Base-by-base conservation (phyloP, 768 basidiomycete species). In the Leucosporidium creatinivorum region DNA sequence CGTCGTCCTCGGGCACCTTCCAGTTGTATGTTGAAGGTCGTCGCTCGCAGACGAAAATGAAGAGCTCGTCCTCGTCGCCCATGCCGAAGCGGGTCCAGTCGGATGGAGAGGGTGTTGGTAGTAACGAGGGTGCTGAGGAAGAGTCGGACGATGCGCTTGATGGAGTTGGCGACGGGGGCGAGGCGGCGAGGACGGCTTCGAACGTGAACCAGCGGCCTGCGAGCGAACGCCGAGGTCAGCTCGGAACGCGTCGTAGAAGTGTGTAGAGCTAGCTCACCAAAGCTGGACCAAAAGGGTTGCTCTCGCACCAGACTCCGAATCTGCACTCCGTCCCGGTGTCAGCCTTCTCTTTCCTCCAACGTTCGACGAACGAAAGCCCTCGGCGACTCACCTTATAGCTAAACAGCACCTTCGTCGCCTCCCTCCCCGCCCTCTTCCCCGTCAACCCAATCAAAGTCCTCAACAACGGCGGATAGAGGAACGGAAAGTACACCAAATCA, bases 401-500 rank as follows among this genome's bases (percentile, higher is more conserved):
- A 31, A 67, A 73, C 67, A 47, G 63, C 62, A 50, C 65, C 70
- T 12, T 58, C 58, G 23, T 66, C 68, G 52, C 69, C 66, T 68
- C 82, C 84, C 0, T 82, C 23, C 57, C 31, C n/a, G 21, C 30
- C 5, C 19, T 79, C 7, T 80, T 80, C 1, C 86, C 84, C 0
- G 91, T 86, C 26, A 93, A 80, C 26, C 87, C 83, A 4, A 94
- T 79, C 18, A 93, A 81, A 3, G 87, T 85, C 3, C 86, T 84
- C 25, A 93, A 79, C 23, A 93, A 83, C 7, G 88, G 88, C 0
- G 85, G 88, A 17, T 90, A 81, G 1, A 93, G 83, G 66, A 89
- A 85, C 0, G 89, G 88, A 74, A 93, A 93, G 78, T 93, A 93
- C 18, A 93, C 84, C 88, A 92, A 70, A 39, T 72, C 64, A n/a